phyloP scores from a whole-genome alignment of 805 yeast genomes.

The Yamadazyma akitaensis region DNA sequence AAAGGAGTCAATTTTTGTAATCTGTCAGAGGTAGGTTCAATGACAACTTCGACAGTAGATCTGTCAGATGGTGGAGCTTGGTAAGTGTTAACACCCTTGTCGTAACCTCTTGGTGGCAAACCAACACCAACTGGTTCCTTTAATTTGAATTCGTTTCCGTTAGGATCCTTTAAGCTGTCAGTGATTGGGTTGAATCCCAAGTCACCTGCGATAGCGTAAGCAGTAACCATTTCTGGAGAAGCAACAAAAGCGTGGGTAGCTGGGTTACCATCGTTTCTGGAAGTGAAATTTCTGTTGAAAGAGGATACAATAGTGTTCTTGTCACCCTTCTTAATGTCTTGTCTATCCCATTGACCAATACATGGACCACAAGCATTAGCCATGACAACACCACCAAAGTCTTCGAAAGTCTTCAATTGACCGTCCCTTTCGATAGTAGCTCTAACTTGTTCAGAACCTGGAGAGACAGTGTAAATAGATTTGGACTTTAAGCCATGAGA shows the following conservation, averaged over 20 bases:
- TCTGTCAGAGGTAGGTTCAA: constrained; percentile 92
- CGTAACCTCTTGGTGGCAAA: constrained; percentile 87
- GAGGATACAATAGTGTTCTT: constrained; percentile 96
- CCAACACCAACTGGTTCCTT: constrained; percentile 87
- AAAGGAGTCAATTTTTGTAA: constrained; percentile 92
- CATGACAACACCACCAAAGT: constrained; percentile 89
- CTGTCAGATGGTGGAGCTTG: constrained; percentile 96
- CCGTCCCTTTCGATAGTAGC: constrained; percentile 98
- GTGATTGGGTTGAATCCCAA: constrained; percentile 94
- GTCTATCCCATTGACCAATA: constrained; percentile 99
- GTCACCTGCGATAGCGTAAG: constrained; percentile 94
- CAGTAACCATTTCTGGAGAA: constrained; percentile 94
- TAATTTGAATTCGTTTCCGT: constrained; percentile 88
- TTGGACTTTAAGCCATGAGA: constrained; percentile 87
- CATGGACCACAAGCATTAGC: constrained; percentile 99
- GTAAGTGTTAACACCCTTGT: constrained; percentile 90
- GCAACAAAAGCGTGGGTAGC: constrained; percentile 96
- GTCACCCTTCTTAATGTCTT: constrained; percentile 86
- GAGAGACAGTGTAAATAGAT: constrained; percentile 89
- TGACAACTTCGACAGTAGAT: constrained; percentile 65
- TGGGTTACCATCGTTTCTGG: constrained; percentile 98
- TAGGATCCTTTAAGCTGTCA: constrained; percentile 80
- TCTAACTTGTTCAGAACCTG: constrained; percentile 98
- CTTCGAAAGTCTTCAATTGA: constrained; percentile 79
- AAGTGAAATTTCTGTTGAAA: constrained; percentile 96